phyloP scores from a whole-genome alignment of 306 rosid genomes.

The Lathyrus tuberosus region DNA sequence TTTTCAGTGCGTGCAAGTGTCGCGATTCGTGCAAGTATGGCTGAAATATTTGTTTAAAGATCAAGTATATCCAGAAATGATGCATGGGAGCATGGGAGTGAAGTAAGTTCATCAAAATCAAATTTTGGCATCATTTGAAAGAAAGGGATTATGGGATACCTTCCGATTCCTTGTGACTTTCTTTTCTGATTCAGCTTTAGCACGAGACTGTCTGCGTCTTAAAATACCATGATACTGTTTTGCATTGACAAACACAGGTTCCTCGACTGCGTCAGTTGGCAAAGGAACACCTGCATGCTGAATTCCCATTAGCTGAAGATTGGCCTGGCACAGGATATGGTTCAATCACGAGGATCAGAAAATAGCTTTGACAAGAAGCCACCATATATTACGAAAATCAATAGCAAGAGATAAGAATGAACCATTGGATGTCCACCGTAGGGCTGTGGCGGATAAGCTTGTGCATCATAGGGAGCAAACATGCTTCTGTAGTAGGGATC shows the following conservation, averaged over 20 bases:
- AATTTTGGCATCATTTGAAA: slow-evolving; percentile 11
- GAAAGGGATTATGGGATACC: slow-evolving; percentile 45
- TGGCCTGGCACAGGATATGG: slow-evolving; percentile 58
- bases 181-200: slow-evolving; percentile 94
- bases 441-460: slow-evolving; percentile 76
- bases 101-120: slow-evolving; percentile 15
- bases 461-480: slow-evolving; percentile 89
- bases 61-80: slow-evolving; percentile 9
- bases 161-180: slow-evolving; percentile 77
- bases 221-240: slow-evolving; percentile 95
- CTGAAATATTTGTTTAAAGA: slow-evolving; percentile 51
- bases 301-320: slow-evolving; percentile 95
- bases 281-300: slow-evolving; percentile 95
- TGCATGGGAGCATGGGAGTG: slow-evolving; percentile 30
- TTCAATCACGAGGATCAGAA: slow-evolving; percentile 16
- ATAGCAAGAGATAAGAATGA: slow-evolving; percentile 32
- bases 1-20: slow-evolving; percentile 81
- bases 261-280: slow-evolving; percentile 91
- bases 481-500: slow-evolving; percentile 96
- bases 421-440: slow-evolving; percentile 95
- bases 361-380: slow-evolving; percentile 19
- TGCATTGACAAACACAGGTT: slow-evolving; percentile 94
- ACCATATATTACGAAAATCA: neutral
- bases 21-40: slow-evolving; percentile 96
- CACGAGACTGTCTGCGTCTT: slow-evolving; percentile 91